Evolutionary conservation across 2,329 filamentous ascomycete species (phyloP).

Genomic region (Coniochaeta sp.): DNA sequence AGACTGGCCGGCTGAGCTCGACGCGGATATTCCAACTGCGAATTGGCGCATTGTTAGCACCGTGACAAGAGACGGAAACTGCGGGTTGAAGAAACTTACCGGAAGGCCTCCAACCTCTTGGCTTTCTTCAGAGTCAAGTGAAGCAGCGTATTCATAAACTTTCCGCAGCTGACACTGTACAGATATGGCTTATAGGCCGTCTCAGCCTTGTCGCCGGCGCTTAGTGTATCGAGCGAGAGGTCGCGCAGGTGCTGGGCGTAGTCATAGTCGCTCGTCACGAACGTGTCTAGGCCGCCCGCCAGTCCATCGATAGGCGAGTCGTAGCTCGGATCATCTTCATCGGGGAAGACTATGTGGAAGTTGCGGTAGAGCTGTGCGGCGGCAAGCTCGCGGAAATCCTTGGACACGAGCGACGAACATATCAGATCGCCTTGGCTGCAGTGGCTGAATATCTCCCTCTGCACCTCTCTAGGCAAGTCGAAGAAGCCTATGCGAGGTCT

Average conservation of each 20-base stretch:
- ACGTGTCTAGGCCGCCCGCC: conserved; percentile 51
- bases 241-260: conserved; percentile 52
- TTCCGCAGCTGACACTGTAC: conserved; percentile 49
- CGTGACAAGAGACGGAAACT: background rate
- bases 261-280: conserved; percentile 56
- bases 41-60: conserved; percentile 3
- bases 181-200: conserved; percentile 45
- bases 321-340: conserved; percentile 44
- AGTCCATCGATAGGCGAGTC: conserved; percentile 50
- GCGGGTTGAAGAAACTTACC: conserved; percentile 27
- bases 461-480: conserved; percentile 38
- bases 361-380: conserved; percentile 51
- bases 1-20: conserved; percentile 52
- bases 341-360: conserved; percentile 55
- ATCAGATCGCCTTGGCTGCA: conserved; percentile 46
- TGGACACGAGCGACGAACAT: conserved; percentile 50
- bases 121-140: conserved; percentile 49
- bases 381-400: conserved; percentile 49
- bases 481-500: conserved; percentile 24
- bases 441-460: conserved; percentile 39
- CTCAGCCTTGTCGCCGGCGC: conserved; percentile 44
- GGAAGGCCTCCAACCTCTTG: conserved; percentile 47
- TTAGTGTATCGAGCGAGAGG: conserved; percentile 48
- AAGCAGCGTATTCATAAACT: conserved; percentile 56
- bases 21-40: conserved; percentile 57